Base-by-base conservation (phyloP, 2,329 filamentous ascomycete genomes). In the Penicillium concentricum region DNA sequence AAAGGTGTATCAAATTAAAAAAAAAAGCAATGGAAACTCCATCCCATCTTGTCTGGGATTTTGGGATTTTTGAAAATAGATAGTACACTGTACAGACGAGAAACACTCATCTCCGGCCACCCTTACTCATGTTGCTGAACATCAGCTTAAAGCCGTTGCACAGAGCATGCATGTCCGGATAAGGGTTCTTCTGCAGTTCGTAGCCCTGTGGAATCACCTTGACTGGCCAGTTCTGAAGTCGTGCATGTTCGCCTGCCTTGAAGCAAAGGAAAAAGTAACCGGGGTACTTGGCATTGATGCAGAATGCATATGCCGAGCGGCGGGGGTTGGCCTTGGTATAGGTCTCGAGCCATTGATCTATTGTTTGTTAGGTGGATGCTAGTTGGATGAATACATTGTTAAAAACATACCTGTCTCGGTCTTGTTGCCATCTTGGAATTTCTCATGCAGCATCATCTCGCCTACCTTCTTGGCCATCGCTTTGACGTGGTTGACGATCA, bases 401-500 rank as follows among this genome's bases (percentile, higher is more conserved):
- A 53, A 34, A 54, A 44, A 81, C 89, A 80, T 87, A 96, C 93
- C 92, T 61, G 92, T 90, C 69, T 94, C 89, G 59, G 86, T 82
- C 69, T 88, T 88, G 60, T 86, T 92, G 58, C 89, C 87, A 61
- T 85, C 85, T 77, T 96, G 91, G 80, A 90, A 99, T 76, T 96
- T 96, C 72, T 97, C 93, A 74, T 97, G 88, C 63, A 88, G 85
- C 82, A 91, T 94, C 81, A 99, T 87, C 80, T 99, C 93, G 64
- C 96, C 91, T 50, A 97, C 93, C 82, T 99, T 99, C 76, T 89
- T 90, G 18, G 92, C 90, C 94, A 97, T 99, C 51, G 92, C 91
- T 79, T 96, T 94, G 71, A 99, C 91, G 72, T 99, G 94, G 69
- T 94, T 90, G 71, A 96, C 92, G 65, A 99, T 97, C 78, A 99